Conservation (phyloP, 2,329 filamentous ascomycete genomes). For the Didymellaceae sp. region DNA sequence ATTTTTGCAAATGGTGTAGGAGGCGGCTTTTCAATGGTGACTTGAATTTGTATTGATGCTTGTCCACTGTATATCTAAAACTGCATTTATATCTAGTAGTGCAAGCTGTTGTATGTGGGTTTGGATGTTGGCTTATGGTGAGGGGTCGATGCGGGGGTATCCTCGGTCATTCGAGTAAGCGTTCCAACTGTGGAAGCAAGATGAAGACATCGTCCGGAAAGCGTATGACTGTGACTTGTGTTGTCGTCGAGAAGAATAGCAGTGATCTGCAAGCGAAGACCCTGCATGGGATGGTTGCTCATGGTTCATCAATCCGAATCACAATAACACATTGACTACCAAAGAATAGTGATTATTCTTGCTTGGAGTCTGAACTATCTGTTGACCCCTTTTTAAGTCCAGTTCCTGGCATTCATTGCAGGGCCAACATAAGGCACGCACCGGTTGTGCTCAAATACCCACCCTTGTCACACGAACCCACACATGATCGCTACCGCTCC, state of each 20-base stretch:
- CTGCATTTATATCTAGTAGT: not conserved
- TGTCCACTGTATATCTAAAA: not conserved
- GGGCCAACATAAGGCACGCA: slow-evolving; percentile 6
- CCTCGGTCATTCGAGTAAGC: slow-evolving; percentile 17
- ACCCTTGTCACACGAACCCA: slow-evolving; percentile 4
- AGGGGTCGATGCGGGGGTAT: slow-evolving; percentile 16
- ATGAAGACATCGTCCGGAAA: too few relatives aligned
- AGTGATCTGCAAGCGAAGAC: not conserved
- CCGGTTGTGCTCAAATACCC: slow-evolving; percentile 12
- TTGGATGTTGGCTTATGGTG: slow-evolving; percentile 3
- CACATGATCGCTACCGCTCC: slow-evolving; percentile 2
- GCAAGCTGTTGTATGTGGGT: not conserved
- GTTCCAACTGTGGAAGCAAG: not conserved
- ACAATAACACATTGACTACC: not conserved
- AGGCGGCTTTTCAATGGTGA: too few relatives aligned
- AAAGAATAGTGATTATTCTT: slow-evolving; percentile 6
- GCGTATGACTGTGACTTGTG: too few relatives aligned
- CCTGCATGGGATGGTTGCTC: not conserved
- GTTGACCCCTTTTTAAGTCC: slow-evolving; percentile 9
- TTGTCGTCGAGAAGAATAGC: too few relatives aligned
- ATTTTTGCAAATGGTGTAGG: not conserved
- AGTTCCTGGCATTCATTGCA: slow-evolving; percentile 4
- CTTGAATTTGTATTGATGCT: not conserved
- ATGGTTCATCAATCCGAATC: not conserved
- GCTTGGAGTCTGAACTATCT: not conserved